A percentile compares a stretch with the other conserved stretches of the same genome.
Evolutionary conservation across 495 filamentous ascomycete species (phyloP).

Genomic region (Collariella sp.): DNA sequence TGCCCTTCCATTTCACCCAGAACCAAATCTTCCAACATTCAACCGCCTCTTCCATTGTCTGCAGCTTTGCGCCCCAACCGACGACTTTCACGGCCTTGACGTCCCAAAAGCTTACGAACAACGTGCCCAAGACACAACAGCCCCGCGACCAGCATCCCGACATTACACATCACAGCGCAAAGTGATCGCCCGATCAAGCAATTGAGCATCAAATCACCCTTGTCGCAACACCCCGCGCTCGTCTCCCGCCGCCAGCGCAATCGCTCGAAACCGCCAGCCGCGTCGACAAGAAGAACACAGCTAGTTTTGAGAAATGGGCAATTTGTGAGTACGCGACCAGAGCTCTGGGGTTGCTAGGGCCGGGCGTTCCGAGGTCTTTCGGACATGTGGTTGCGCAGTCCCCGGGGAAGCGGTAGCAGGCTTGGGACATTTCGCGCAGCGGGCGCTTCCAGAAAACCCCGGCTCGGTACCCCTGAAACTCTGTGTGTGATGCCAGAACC

Average conservation of each 20-base stretch:
- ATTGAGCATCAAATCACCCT: background rate
- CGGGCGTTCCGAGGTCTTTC: background rate
- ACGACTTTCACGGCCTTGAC: background rate
- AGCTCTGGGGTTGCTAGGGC: background rate
- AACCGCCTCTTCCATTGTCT: background rate
- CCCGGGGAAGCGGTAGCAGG: too few relatives aligned
- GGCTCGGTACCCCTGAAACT: background rate
- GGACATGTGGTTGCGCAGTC: background rate
- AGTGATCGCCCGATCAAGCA: conserved; percentile 3
- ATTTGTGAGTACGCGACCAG: conserved; percentile 9
- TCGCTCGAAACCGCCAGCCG: background rate
- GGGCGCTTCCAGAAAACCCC: background rate
- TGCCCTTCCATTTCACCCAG: background rate
- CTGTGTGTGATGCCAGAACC: background rate
- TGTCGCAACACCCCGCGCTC: conserved; percentile 4
- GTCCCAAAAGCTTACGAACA: background rate
- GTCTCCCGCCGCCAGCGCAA: background rate
- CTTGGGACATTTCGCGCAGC: background rate
- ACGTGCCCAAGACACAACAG: background rate
- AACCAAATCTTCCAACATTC: background rate
- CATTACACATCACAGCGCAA: too few relatives aligned
- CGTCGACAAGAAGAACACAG: conserved; percentile 1
- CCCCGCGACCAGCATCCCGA: background rate
- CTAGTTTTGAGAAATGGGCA: conserved; percentile 8
- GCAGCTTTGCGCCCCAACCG: background rate